Evolutionary conservation across 2,329 filamentous ascomycete species (phyloP), one percentile per base, ranked within the genome.

Genomic region (Aspergillus cejpii): DNA sequence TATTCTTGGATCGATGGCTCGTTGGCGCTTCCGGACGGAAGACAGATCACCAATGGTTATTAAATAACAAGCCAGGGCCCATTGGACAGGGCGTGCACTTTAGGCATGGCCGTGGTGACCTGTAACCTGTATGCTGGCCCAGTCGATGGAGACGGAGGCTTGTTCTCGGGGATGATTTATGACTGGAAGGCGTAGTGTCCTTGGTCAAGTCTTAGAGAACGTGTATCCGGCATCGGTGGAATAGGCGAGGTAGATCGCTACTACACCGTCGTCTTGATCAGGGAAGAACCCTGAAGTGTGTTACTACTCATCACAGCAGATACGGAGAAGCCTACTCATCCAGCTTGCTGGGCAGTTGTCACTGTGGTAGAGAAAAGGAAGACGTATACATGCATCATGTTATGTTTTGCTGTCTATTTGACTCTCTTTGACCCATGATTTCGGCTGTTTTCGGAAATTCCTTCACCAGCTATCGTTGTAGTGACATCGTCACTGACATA

Each of bases 281-380:
- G 79, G 77, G 55, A 84, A 84, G 66, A 84, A 80, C 1, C 80
- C 80, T 1, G 78, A 81, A 0, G 80, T 83, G 57, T 84, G 58
- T 83, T 77, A 5, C 60, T 60, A 54, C 84, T 81, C 12, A 81
- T 62, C 1, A 83, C 79, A 6, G 69, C 72, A 17, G 76, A 80
- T 19, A 79, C 77, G 0, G 74, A 76, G 49, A 74, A 79, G 26
- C 78, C 27, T 59, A 69, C 3, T 66, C 60, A 1, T 58, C 62
- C 12, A 70, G 55, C 14, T 70, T 63, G 0, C 69, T 68, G 0
- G 74, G 74, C 43, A n/a, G 42, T 36, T 11, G 39, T 36, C 34
- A 37, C 21, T 17, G 41, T 19, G 24, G 43, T 36, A 37, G 39
- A 36, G 8, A 48, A 11, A 23, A 48, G 20, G 4, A 44, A n/a